Conservation (phyloP, 495 filamentous ascomycete genomes). For the Neurospora sp. region DNA sequence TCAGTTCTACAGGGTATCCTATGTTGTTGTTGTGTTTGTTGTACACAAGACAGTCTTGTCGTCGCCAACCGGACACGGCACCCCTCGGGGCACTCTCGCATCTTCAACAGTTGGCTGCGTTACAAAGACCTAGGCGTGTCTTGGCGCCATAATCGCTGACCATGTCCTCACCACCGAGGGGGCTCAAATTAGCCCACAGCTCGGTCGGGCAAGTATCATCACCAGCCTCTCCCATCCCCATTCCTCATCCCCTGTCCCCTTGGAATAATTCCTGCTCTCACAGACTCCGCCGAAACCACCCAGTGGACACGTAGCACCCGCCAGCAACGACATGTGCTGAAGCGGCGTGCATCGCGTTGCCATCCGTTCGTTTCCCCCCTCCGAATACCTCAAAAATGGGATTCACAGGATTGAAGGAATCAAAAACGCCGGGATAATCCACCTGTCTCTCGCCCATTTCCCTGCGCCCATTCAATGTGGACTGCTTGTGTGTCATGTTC, state of each 20-base stretch:
- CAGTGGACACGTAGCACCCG: neutral
- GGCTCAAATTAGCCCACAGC: neutral
- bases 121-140: neutral
- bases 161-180: neutral
- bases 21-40: neutral
- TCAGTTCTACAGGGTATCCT: neutral
- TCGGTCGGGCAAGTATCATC: neutral
- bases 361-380: neutral
- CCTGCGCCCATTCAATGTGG: neutral
- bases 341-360: neutral
- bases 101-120: neutral
- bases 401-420: neutral
- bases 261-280: neutral
- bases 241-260: neutral
- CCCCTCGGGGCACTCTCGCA: neutral
- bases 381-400: neutral
- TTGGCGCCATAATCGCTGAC: neutral
- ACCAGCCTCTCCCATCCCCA: neutral
- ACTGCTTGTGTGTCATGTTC: neutral
- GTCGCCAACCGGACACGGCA: neutral
- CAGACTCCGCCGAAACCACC: neutral
- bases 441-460: neutral
- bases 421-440: neutral
- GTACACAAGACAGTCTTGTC: neutral
- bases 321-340: neutral